Conservation (phyloP, 306 rosid species). For the Cucurbita pepo region DNA sequence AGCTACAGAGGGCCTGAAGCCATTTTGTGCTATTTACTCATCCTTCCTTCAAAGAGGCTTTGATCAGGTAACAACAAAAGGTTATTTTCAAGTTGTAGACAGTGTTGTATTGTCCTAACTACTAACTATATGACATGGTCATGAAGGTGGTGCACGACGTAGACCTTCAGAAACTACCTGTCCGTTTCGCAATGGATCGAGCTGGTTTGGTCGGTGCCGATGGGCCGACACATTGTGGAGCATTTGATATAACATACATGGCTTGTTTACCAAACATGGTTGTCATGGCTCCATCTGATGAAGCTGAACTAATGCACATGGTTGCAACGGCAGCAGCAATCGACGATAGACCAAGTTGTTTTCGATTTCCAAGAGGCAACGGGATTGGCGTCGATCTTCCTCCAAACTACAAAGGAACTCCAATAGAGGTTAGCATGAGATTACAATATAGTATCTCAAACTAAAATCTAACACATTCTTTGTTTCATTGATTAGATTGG, state of each 20-base stretch:
- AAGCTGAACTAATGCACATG: conserved; percentile 90
- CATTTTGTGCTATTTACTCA: conserved; percentile 81
- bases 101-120: not conserved
- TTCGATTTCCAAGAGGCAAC: conserved; percentile 86
- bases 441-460: not conserved
- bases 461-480: not conserved
- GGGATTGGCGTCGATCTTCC: conserved; percentile 67
- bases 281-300: conserved; percentile 96
- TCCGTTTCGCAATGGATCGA: conserved; percentile 78
- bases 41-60: conserved; percentile 88
- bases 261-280: conserved; percentile 96
- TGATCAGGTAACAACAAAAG: conserved; percentile 45
- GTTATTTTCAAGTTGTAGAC: not conserved
- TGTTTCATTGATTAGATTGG: conserved; percentile 43
- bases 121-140: not conserved
- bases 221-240: conserved; percentile 96
- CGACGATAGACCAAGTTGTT: conserved; percentile 92
- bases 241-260: conserved; percentile 84
- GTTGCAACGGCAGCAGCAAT: conserved; percentile 79
- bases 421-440: conserved; percentile 49
- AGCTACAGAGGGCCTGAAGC: conserved; percentile 89
- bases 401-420: conserved; percentile 47
- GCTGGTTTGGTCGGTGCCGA: conserved; percentile 96
- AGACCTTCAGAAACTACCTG: conserved; percentile 83
- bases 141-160: conserved; percentile 79